Evolutionary conservation across 306 rosid species (phyloP), one percentile per base, ranked within the genome.

Genomic region (Prunus kanzakura): DNA sequence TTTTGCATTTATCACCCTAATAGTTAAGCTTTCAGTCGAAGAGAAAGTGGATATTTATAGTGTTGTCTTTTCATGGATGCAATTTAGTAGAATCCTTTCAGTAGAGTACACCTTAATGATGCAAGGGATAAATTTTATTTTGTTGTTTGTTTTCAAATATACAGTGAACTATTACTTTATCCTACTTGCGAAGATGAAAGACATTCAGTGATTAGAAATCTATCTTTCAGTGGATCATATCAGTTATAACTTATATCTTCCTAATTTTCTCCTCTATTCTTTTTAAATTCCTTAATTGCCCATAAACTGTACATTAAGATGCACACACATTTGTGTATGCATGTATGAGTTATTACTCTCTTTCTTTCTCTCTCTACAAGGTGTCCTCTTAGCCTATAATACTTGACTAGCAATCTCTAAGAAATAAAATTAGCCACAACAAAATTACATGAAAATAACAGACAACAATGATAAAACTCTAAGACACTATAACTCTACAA

Each of bases 1-100:
- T 30, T 87, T 41, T 87, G 23, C 63, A 41, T 50, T 32, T 79
- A 2, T 67, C 70, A 27, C 15, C 62, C 57, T 47, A 56, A 35
- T 1, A 19, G 15, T 18, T 10, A 4, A 8, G 43, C 10, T 10
- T 62, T 3, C 67, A 62, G 25, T 16, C 47, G 2, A 38, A 64
- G 46, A 8, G 12, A 64, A 64, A 64, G 69, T 64, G 43, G 30
- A 62, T 15, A 14, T 15, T 30, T 7, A 4, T 62, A 6, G 67
- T 29, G 38, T 60, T 25, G 19, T 25, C 65, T 5, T 30, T 8
- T 60, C 32, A 12, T 8, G 46, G 18, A 32, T 63, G 2, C 23
- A 41, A 13, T 38, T 30, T 22, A 27, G 11, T 49, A 51, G 52
- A 75, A 32, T 32, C 4, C 29, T 8, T 22, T 20, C 62, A 56